phyloP scores from a whole-genome alignment of 2,329 filamentous ascomycete genomes.

The Lachnellula arida region DNA sequence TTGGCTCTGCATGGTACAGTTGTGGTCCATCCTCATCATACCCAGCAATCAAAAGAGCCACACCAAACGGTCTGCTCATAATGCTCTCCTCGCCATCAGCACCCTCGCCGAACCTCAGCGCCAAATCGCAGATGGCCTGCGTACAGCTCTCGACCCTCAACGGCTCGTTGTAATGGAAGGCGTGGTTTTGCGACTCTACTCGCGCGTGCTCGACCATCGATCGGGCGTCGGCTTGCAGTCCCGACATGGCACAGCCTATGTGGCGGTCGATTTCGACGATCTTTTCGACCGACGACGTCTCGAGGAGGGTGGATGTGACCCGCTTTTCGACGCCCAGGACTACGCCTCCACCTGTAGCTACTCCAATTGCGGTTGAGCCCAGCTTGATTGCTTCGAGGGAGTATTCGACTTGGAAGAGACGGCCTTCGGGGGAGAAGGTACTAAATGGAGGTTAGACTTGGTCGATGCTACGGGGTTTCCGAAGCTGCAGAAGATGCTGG shows the following conservation, averaged over 20 bases:
- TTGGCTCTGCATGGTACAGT: slow-evolving; percentile 96
- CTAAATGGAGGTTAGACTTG: slow-evolving; percentile 43
- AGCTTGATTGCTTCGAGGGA: slow-evolving; percentile 99
- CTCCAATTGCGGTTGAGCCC: slow-evolving; percentile 95
- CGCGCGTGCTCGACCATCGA: slow-evolving; percentile 98
- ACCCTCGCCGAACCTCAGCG: slow-evolving; percentile 92
- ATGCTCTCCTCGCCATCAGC: slow-evolving; percentile 98
- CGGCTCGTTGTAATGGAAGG: slow-evolving; percentile 96
- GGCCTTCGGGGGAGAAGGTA: slow-evolving; percentile 99
- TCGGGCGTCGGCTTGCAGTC: slow-evolving; percentile 93
- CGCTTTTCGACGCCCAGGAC: slow-evolving; percentile 98
- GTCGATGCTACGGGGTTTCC: background rate
- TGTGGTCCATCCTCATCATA: slow-evolving; percentile 96
- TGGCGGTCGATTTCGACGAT: slow-evolving; percentile 99
- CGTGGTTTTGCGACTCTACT: slow-evolving; percentile 94
- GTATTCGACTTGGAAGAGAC: slow-evolving; percentile 99
- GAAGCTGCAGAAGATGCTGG: slow-evolving; percentile 14
- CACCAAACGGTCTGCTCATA: slow-evolving; percentile 96
- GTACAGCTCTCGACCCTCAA: slow-evolving; percentile 96
- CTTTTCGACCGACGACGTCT: slow-evolving; percentile 98
- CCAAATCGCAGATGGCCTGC: slow-evolving; percentile 96
- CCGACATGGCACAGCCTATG: slow-evolving; percentile 98
- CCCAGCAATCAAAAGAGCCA: slow-evolving; percentile 91
- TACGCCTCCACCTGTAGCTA: slow-evolving; percentile 91
- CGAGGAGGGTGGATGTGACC: slow-evolving; percentile 93